Evolutionary conservation across 2,329 filamentous ascomycete species (phyloP).

Genomic region (Fusarium nelsonii): DNA sequence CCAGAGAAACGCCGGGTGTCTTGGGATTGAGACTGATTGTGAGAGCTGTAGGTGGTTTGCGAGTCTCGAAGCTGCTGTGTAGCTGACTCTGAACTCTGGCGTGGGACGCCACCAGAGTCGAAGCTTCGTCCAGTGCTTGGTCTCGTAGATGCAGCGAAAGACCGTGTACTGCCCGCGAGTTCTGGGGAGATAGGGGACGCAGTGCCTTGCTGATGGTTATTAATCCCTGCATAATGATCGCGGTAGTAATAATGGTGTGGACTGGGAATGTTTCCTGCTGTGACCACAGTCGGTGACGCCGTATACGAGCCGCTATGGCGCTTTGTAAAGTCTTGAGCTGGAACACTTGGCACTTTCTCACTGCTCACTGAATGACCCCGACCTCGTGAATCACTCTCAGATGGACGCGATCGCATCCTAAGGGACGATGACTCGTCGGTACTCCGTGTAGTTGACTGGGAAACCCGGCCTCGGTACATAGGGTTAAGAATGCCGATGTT

Average conservation of each 20-base stretch:
- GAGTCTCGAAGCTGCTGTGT: slow-evolving; percentile 65
- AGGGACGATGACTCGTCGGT: slow-evolving; percentile 61
- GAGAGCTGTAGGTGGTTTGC: slow-evolving; percentile 66
- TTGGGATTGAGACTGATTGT: slow-evolving; percentile 57
- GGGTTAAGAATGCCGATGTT: slow-evolving; percentile 84
- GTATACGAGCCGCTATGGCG: slow-evolving; percentile 76
- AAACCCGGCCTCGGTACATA: slow-evolving; percentile 69
- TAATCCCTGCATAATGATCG: slow-evolving; percentile 52
- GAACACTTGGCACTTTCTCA: slow-evolving; percentile 72
- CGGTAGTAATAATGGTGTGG: slow-evolving; percentile 69
- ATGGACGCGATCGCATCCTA: slow-evolving; percentile 63
- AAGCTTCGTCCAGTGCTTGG: slow-evolving; percentile 72
- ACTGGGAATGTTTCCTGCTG: slow-evolving; percentile 56
- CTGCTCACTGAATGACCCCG: slow-evolving; percentile 72
- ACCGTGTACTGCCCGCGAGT: slow-evolving; percentile 61
- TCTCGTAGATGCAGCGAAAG: slow-evolving; percentile 61
- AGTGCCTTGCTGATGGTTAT: slow-evolving; percentile 62
- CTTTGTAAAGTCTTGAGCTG: slow-evolving; percentile 74
- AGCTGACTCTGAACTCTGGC: slow-evolving; percentile 66
- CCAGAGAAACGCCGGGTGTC: slow-evolving; percentile 74
- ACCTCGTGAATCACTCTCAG: slow-evolving; percentile 64
- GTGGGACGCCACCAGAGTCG: slow-evolving; percentile 64
- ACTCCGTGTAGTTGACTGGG: slow-evolving; percentile 69
- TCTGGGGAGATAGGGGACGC: slow-evolving; percentile 69
- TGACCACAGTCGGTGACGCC: slow-evolving; percentile 65